phyloP scores from a whole-genome alignment of 192 early-diverging fungal genomes.

The Globomyces pollinis-pini region DNA sequence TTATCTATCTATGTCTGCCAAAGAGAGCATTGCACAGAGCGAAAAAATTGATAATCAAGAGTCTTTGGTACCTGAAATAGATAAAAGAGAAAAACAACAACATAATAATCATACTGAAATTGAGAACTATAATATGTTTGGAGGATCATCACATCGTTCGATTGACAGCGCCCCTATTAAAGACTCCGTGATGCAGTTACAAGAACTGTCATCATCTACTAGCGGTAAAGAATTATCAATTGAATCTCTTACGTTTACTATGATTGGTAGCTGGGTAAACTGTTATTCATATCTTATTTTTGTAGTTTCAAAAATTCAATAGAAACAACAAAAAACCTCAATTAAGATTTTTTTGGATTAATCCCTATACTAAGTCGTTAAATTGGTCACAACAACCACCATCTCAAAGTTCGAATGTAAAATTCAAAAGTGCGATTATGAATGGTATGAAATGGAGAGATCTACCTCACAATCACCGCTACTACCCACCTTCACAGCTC shows the following conservation, averaged over 20 bases:
- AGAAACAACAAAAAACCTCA: constrained; percentile 33
- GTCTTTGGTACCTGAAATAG: neutral
- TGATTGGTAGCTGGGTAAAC: neutral
- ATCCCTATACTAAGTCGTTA: constrained; percentile 36
- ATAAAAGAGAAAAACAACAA: neutral
- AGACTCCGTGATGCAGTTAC: neutral
- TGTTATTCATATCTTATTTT: too few species aligned
- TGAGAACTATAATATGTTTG: neutral
- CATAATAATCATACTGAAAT: neutral
- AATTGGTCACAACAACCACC: constrained; percentile 31
- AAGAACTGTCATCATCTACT: neutral
- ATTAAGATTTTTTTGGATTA: constrained; percentile 40
- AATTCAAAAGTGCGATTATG: constrained; percentile 3
- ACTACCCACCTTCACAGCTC: constrained; percentile 29
- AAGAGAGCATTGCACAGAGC: too few species aligned
- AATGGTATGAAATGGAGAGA: constrained; percentile 3
- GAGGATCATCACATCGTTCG: neutral
- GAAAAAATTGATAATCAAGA: too few species aligned
- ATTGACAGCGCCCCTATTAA: neutral
- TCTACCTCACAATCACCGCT: constrained; percentile 9
- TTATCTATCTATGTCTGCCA: too few species aligned
- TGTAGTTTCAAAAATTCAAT: constrained; percentile 42
- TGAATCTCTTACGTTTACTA: neutral
- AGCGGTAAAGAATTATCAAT: neutral
- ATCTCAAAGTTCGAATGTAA: constrained; percentile 18